Evolutionary conservation across 129 eudicot species (phyloP).

Genomic region (Escallonia rubra): DNA sequence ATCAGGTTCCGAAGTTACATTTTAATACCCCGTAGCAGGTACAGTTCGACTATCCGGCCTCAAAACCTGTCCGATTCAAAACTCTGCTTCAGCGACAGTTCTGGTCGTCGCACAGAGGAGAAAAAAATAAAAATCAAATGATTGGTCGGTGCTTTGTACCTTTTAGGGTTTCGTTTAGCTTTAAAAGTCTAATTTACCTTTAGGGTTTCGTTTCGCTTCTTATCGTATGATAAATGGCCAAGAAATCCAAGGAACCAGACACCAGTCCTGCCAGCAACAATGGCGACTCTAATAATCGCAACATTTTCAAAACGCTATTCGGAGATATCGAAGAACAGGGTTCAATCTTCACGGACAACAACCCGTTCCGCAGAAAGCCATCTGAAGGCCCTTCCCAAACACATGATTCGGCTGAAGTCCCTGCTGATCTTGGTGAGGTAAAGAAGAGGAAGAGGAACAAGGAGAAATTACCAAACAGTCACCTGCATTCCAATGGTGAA

Average conservation of each 20-base stretch:
- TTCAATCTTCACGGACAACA: conserved; percentile 64
- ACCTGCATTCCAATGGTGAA: conserved; percentile 19
- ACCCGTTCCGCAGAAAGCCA: conserved; percentile 69
- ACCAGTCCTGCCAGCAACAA: conserved; percentile 2
- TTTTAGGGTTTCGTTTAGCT: conserved; percentile 15
- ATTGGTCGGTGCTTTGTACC: no score
- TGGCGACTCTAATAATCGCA: conserved; percentile 20
- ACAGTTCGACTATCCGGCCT: no score
- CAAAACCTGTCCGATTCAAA: no score
- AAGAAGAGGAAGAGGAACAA: conserved; percentile 36
- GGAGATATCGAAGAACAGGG: conserved; percentile 30
- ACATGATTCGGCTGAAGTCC: conserved; percentile 13
- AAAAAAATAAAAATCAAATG: no score
- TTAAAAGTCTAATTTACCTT: conserved; percentile 6
- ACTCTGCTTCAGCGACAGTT: no score
- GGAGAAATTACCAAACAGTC: conserved; percentile 15
- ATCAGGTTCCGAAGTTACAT: no score
- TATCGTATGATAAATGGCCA: conserved; percentile 29
- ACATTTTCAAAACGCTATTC: conserved; percentile 64
- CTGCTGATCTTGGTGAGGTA: conserved; percentile 12
- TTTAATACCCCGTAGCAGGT: no score
- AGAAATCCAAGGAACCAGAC: conserved; percentile 21
- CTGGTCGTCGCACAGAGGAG: no score
- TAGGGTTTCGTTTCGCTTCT: not conserved
- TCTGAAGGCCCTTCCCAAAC: conserved; percentile 12